These are phyloP conservation scores for Pyracantha coccinea DNA, from an alignment of 331 rosid genomes.

Conservation along the genomic window DNA sequence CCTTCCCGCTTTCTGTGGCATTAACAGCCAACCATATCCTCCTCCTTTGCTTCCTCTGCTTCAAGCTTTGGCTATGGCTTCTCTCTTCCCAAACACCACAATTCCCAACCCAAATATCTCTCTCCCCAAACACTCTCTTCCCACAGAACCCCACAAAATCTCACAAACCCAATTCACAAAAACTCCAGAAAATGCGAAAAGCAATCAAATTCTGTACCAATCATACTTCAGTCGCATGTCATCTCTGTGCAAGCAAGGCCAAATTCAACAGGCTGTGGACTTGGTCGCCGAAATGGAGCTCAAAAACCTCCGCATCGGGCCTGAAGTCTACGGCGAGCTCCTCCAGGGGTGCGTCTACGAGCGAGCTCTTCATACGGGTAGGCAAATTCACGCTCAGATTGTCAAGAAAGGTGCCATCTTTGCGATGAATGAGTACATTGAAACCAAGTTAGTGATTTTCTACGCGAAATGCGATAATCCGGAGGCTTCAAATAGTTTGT, in stretches of 20 bases:
- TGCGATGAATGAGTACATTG: conserved; percentile 36
- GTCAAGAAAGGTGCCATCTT: conserved; percentile 43
- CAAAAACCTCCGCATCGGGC: conserved; percentile 19
- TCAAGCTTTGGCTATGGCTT: conserved; percentile 58
- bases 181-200: conserved; percentile 10
- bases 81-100: conserved; percentile 26
- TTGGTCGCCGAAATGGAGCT: conserved; percentile 33
- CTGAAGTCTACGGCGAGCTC: conserved; percentile 52
- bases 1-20: conserved; percentile 11
- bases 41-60: not conserved
- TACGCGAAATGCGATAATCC: conserved; percentile 51
- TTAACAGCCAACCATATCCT: conserved; percentile 1
- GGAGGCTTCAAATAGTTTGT: conserved; percentile 35
- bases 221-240: conserved; percentile 38
- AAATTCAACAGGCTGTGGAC: conserved; percentile 35
- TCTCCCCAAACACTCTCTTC: conserved; percentile 12
- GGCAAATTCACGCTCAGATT: conserved; percentile 62
- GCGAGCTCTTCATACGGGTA: conserved; percentile 54
- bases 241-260: conserved; percentile 48
- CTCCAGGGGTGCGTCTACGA: conserved; percentile 77
- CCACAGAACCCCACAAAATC: conserved; percentile 6
- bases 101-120: conserved; percentile 14
- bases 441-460: conserved; percentile 61
- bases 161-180: conserved; percentile 25
- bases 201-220: conserved; percentile 11